phyloP scores from a whole-genome alignment of 2,329 filamentous ascomycete genomes.

The Aspergillus phoenicis region DNA sequence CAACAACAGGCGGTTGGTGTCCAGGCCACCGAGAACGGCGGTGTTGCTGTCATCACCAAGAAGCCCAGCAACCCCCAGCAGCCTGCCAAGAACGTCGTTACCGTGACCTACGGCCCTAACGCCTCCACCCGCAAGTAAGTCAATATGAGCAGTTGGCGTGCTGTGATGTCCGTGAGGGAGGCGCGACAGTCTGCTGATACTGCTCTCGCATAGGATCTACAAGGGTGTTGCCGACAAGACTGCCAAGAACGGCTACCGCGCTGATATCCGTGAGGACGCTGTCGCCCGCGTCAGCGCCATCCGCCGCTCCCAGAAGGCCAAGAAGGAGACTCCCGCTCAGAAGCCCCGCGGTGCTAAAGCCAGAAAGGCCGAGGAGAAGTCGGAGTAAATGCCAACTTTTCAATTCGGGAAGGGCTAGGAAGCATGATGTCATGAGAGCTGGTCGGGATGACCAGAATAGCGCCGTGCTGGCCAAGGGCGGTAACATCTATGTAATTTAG shows the following conservation, averaged over 20 bases:
- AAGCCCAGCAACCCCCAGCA: slow-evolving; percentile 71
- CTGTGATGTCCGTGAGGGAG: not conserved
- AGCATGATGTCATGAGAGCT: slow-evolving; percentile 18
- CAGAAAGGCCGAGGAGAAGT: slow-evolving; percentile 61
- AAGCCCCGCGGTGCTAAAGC: slow-evolving; percentile 83
- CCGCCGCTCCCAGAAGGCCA: slow-evolving; percentile 74
- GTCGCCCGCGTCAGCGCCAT: slow-evolving; percentile 86
- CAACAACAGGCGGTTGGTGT: slow-evolving; percentile 75
- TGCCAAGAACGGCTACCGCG: slow-evolving; percentile 83
- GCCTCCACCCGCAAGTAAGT: slow-evolving; percentile 79
- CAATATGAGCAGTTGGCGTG: not conserved
- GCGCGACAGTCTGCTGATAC: slow-evolving; percentile 24
- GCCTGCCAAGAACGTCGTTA: slow-evolving; percentile 68
- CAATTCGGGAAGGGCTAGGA: slow-evolving; percentile 3
- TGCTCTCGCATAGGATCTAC: slow-evolving; percentile 68
- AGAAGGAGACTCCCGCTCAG: slow-evolving; percentile 71
- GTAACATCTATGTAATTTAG: slow-evolving; percentile 37
- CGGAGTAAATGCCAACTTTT: slow-evolving; percentile 33
- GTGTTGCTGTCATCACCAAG: slow-evolving; percentile 82
- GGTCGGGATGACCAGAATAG: slow-evolving; percentile 21
- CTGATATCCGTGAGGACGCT: slow-evolving; percentile 74
- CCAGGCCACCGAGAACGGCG: slow-evolving; percentile 73
- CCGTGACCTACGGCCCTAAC: slow-evolving; percentile 69
- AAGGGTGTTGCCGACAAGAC: slow-evolving; percentile 79
- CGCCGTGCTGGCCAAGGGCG: slow-evolving; percentile 30